phyloP scores from a whole-genome alignment of 805 yeast genomes.

The Metschnikowia cerradonensis region DNA sequence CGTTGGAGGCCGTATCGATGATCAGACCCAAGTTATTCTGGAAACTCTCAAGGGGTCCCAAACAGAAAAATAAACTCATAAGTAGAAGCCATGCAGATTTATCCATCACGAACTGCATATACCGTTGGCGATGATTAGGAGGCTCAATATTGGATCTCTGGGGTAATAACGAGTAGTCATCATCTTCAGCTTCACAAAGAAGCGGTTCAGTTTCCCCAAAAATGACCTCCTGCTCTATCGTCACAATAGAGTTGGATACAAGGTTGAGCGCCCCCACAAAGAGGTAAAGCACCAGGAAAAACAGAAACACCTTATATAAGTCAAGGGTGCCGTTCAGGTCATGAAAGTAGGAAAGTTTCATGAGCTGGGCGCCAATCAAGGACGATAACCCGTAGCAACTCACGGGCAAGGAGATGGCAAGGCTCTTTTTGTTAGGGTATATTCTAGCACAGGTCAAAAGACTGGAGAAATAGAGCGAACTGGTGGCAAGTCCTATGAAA shows the following conservation, averaged over 20 bases:
- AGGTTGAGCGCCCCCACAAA: conserved; percentile 57
- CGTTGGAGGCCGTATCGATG: conserved; percentile 36
- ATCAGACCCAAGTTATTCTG: conserved; percentile 80
- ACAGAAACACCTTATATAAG: conserved; percentile 48
- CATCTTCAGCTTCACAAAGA: conserved; percentile 7
- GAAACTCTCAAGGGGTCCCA: conserved; percentile 85
- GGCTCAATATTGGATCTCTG: conserved; percentile 35
- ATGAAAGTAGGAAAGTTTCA: conserved; percentile 40
- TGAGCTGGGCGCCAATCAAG: conserved; percentile 63
- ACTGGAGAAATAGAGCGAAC: conserved; percentile 67
- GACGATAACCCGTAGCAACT: conserved; percentile 84
- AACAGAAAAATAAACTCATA: conserved; percentile 55
- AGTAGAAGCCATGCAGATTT: conserved; percentile 62
- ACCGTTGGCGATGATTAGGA: conserved; percentile 32
- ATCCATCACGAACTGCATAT: conserved; percentile 44
- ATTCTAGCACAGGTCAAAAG: conserved; percentile 79
- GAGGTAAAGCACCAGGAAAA: conserved; percentile 51
- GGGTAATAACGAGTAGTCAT: conserved; percentile 24
- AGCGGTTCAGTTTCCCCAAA: conserved; percentile 27
- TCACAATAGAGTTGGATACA: conserved; percentile 60
- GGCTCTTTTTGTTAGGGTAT: conserved; percentile 70
- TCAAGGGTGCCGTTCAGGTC: conserved; percentile 35
- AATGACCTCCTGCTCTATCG: conserved; percentile 49
- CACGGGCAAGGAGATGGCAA: conserved; percentile 86
- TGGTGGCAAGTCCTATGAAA: conserved; percentile 67